phyloP scores from a whole-genome alignment of 768 basidiomycete genomes.

The Leccinum longicurvipes region DNA sequence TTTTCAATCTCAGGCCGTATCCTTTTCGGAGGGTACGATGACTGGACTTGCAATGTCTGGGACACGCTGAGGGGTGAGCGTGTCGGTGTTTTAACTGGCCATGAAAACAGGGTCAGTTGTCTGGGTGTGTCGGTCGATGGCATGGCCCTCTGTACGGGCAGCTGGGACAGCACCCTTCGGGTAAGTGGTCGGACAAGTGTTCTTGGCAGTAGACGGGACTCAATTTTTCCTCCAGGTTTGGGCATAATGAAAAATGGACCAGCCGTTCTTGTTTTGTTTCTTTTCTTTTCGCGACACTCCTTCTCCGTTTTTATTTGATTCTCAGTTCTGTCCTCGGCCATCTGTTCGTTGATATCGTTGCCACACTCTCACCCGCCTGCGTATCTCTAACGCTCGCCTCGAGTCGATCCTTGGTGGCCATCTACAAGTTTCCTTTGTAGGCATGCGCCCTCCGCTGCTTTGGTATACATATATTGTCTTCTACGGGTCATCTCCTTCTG shows the following conservation, averaged over 20 bases:
- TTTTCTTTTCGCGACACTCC: slow-evolving; percentile 14
- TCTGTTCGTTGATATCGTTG: slow-evolving; percentile 50
- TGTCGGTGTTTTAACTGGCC: slow-evolving; percentile 94
- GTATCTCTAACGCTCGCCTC: slow-evolving; percentile 45
- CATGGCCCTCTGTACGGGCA: slow-evolving; percentile 98
- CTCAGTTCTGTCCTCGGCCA: slow-evolving; percentile 20
- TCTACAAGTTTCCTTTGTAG: slow-evolving; percentile 34
- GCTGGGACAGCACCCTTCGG: slow-evolving; percentile 96
- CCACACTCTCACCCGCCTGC: slow-evolving; percentile 52
- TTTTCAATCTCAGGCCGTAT: slow-evolving; percentile 98
- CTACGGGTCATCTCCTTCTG: slow-evolving; percentile 30
- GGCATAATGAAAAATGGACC: slow-evolving; percentile 55
- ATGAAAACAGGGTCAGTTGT: slow-evolving; percentile 97
- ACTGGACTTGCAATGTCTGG: slow-evolving; percentile 99
- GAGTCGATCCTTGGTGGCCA: slow-evolving; percentile 62
- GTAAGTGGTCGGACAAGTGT: slow-evolving; percentile 43
- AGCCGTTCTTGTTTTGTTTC: slow-evolving; percentile 22
- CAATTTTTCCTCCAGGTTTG: slow-evolving; percentile 57
- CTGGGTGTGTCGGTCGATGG: slow-evolving; percentile 94
- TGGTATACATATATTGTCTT: slow-evolving; percentile 37
- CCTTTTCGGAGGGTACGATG: slow-evolving; percentile 97
- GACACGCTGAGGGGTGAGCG: slow-evolving; percentile 98
- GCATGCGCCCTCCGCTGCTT: slow-evolving; percentile 33
- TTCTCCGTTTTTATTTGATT: slow-evolving; percentile 22
- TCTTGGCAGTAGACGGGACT: slow-evolving; percentile 1